phyloP scores from a whole-genome alignment of 768 basidiomycete genomes.

The Gyrodon lividus region DNA sequence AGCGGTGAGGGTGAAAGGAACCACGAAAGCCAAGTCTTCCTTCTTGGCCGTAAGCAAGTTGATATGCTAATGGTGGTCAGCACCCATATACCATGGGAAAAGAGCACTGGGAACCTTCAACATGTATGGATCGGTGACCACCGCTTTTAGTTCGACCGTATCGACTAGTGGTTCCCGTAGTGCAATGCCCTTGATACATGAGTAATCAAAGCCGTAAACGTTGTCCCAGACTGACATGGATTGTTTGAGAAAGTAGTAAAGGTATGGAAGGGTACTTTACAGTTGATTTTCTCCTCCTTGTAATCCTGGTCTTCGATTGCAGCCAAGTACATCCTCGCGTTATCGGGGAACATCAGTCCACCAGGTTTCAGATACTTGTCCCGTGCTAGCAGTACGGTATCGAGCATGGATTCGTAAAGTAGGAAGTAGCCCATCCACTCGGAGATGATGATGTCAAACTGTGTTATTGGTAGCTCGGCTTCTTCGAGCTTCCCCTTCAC shows the following conservation, averaged over 20 bases:
- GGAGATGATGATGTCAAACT: constrained; percentile 98
- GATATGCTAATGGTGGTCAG: constrained; percentile 60
- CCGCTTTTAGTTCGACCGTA: constrained; percentile 95
- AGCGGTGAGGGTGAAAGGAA: constrained; percentile 74
- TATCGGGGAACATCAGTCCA: constrained; percentile 96
- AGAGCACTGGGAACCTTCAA: constrained; percentile 63
- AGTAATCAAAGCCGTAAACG: constrained; percentile 99
- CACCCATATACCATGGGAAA: not conserved
- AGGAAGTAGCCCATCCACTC: constrained; percentile 99
- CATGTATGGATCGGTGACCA: constrained; percentile 88
- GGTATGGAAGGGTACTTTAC: constrained; percentile 38
- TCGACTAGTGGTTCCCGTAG: constrained; percentile 95
- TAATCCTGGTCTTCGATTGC: constrained; percentile 99
- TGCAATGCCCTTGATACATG: constrained; percentile 99
- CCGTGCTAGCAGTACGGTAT: constrained; percentile 93
- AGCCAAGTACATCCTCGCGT: constrained; percentile 86
- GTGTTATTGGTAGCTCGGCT: constrained; percentile 76
- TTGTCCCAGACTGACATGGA: constrained; percentile 88
- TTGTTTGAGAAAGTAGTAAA: constrained; percentile 2
- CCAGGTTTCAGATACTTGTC: constrained; percentile 93
- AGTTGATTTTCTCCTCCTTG: constrained; percentile 99
- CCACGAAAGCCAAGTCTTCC: constrained; percentile 87
- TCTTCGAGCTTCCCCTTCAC: constrained; percentile 99
- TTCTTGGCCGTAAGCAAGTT: constrained; percentile 90
- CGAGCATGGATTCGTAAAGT: constrained; percentile 98